Evolutionary conservation across 2,329 filamentous ascomycete genomes (phyloP).

Genomic region (Venturia effusa): DNA sequence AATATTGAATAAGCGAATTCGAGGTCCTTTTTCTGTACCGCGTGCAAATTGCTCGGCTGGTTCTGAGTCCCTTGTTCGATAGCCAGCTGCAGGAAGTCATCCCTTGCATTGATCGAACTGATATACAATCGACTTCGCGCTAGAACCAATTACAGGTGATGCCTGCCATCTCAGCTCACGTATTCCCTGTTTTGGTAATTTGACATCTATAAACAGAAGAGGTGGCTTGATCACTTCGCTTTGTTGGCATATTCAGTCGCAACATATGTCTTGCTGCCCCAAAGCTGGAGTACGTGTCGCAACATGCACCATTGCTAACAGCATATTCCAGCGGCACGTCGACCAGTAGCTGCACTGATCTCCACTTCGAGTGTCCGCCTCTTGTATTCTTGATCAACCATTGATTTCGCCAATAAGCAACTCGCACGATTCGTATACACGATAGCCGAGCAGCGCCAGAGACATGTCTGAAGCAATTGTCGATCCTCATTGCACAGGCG

Average conservation of each 20-base stretch:
- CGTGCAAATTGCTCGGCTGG: background rate
- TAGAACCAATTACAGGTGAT: background rate
- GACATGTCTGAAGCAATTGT: background rate
- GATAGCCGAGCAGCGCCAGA: background rate
- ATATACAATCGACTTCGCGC: background rate
- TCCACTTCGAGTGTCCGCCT: background rate
- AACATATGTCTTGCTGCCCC: background rate
- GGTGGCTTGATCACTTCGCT: background rate
- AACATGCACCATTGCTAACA: background rate
- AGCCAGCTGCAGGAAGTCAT: background rate
- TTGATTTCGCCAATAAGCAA: background rate
- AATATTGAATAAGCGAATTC: background rate
- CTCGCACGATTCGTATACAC: background rate
- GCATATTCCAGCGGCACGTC: background rate
- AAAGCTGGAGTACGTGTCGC: background rate
- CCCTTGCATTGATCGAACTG: background rate
- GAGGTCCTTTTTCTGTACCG: background rate
- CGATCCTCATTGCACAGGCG: background rate
- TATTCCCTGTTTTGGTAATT: background rate
- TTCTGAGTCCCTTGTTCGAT: background rate
- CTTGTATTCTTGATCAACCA: background rate
- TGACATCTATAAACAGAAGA: background rate
- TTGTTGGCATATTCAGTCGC: no score
- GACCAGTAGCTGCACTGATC: background rate
- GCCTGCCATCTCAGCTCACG: background rate